Evolutionary conservation across 108 stramenopile genomes (phyloP), one percentile per base, ranked within the genome.

Genomic region (Pseudonitzschia delicatissima): DNA sequence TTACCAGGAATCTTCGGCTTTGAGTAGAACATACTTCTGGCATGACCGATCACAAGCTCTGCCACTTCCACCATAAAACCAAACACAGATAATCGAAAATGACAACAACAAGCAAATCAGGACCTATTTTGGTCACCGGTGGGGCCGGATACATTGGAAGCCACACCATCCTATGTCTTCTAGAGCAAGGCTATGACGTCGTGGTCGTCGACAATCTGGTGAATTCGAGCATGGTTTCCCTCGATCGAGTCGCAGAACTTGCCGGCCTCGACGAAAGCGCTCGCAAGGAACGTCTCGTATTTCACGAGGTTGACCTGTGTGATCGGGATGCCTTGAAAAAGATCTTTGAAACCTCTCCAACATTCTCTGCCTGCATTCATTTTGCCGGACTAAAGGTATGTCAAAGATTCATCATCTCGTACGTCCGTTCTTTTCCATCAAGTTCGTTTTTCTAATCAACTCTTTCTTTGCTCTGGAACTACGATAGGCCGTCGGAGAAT

Each of bases 141-240:
- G 99, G 99, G 0, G 91, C 92, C 40, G 99, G 99, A 40, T 99
- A 96, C 89, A 99, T 99, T 61, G 99, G 98, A 9, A 81, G 82
- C 9, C 99, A 99, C 87, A 99, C 99, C 17, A 72, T 97, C 35
- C 71, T 97, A 9, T 84, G 83, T 79, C 90, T 99, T 45, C 80
- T 99, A 49, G 79, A 71, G 40, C 66, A 78, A 53, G 81, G 77
- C 52, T 96, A 97, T 80, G 78, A 85, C 44, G 88, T 94, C 35
- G 91, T 92, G 0, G 92, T 96, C 2, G 84, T 93, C 0, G 95
- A 96, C 73, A 91, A 91, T 59, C 76, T 95, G 15, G 36, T 70
- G 64, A 96, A 96, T 59, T 87, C 91, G 7, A 84, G 72, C 34
- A 32, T 40, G n/a, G 77, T 79, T 58, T 76, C 88, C 2, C 45